Percentiles rank a stretch among this genome's conserved stretches.
Evolutionary conservation across 2,329 filamentous ascomycete species (phyloP).

Genomic region (Phialocephala subalpina): DNA sequence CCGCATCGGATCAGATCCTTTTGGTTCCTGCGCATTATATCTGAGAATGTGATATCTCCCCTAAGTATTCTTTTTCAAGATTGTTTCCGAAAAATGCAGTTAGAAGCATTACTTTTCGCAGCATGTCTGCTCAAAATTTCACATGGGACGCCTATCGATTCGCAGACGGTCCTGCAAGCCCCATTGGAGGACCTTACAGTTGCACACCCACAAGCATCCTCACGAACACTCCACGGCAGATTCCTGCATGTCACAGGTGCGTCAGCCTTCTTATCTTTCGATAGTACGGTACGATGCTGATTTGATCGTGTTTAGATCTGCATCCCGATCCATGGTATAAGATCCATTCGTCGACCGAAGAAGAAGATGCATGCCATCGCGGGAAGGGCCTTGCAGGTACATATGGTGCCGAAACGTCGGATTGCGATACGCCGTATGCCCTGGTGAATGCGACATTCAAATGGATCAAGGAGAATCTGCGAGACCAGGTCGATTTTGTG

Average conservation of each 20-base stretch:
- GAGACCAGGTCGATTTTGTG: conserved; percentile 85
- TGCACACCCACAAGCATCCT: conserved; percentile 29
- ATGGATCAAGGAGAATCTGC: conserved; percentile 84
- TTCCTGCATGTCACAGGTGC: conserved; percentile 91
- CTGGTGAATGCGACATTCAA: conserved; percentile 89
- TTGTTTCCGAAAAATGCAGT: conserved; percentile 36
- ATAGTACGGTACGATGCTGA: conserved; percentile 33
- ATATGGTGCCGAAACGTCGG: conserved; percentile 85
- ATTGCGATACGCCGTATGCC: conserved; percentile 84
- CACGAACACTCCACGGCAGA: conserved; percentile 67
- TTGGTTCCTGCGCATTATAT: background rate
- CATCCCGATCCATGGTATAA: conserved; percentile 93
- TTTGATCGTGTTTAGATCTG: conserved; percentile 68
- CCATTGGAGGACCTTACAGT: conserved; percentile 40
- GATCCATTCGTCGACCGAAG: conserved; percentile 74
- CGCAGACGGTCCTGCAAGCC: conserved; percentile 35
- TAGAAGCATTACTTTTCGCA: conserved; percentile 33
- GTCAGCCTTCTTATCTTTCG: conserved; percentile 40
- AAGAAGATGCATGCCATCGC: conserved; percentile 79
- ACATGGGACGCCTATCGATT: conserved; percentile 36
- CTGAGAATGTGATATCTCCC: conserved; percentile 17
- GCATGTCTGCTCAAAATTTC: conserved; percentile 35
- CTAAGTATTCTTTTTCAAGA: conserved; percentile 28
- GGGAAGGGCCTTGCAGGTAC: conserved; percentile 78
- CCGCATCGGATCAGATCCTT: too few species aligned